phyloP scores from a whole-genome alignment of 2,329 filamentous ascomycete species.

The Erysiphe pulchra region DNA sequence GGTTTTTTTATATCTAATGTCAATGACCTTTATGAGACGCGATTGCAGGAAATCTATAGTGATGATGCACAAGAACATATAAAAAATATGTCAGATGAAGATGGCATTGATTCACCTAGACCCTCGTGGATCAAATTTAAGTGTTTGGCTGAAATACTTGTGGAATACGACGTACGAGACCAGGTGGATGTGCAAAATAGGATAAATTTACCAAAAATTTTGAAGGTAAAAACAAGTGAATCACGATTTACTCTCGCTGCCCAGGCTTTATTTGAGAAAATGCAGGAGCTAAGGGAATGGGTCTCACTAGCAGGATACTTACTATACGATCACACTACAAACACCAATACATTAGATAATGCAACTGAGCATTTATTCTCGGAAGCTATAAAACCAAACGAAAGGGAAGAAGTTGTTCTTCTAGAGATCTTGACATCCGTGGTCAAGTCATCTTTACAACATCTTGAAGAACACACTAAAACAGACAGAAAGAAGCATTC shows the following conservation, averaged over 20 bases:
- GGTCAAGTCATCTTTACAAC: slow-evolving; percentile 47
- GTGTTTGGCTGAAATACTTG: slow-evolving; percentile 60
- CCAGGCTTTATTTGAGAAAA: slow-evolving; percentile 59
- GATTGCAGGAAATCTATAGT: slow-evolving; percentile 64
- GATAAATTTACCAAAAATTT: slow-evolving; percentile 17
- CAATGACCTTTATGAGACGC: slow-evolving; percentile 52
- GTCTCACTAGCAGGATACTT: slow-evolving; percentile 73
- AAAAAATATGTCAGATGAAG: slow-evolving; percentile 43
- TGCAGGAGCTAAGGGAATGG: slow-evolving; percentile 66
- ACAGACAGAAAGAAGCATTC: slow-evolving; percentile 25
- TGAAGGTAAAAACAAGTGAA: slow-evolving; percentile 41
- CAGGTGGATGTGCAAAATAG: slow-evolving; percentile 27
- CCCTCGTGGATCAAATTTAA: slow-evolving; percentile 80
- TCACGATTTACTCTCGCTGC: slow-evolving; percentile 70
- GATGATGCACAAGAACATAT: slow-evolving; percentile 51
- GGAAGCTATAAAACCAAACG: slow-evolving; percentile 10
- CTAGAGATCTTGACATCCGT: slow-evolving; percentile 68
- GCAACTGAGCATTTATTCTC: slow-evolving; percentile 30
- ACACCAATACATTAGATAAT: slow-evolving; percentile 24
- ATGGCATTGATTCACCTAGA: slow-evolving; percentile 52
- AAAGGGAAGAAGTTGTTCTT: slow-evolving; percentile 51
- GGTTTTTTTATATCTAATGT: slow-evolving; percentile 79
- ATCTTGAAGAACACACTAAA: slow-evolving; percentile 38
- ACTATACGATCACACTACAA: slow-evolving; percentile 65
- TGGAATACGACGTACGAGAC: slow-evolving; percentile 52